Base-by-base conservation (phyloP, 2,329 filamentous ascomycete species). In the Dothistroma septosporum region DNA sequence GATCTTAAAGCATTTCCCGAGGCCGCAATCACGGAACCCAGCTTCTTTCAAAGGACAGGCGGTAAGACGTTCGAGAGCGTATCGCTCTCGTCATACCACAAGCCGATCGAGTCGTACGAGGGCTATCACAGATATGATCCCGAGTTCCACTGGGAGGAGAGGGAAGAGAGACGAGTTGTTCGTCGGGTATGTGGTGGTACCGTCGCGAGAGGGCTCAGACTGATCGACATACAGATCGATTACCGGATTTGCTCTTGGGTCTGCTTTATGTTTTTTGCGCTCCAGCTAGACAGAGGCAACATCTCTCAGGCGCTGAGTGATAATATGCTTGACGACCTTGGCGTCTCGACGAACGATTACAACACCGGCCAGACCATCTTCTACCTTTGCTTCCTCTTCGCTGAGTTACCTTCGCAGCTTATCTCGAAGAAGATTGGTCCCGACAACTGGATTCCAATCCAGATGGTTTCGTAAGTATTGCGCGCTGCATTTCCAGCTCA, bases 301-400 rank as follows among this genome's bases (percentile, higher is more conserved):
- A 32, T 84, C 83, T 1, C 86, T 50, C 85, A 88, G 62, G 85
- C 86, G 0, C 73, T 86, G 21, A 84, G 85, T 0, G 87, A 88
- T 69, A 83, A 85, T 66, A 78, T 89, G 67, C 76, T 89, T 11
- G 76, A 72, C 52, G 86, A 66, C 47, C 55, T 66, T 84, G 72
- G 83, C 28, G 58, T 82, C 54, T 78, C 72, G 0, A 79, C 76
- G n/a, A 77, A 82, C 70, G 80, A 84, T 61, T 84, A 83, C 66
- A 74, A 74, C 53, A 69, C 61, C 57, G 62, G 62, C 16, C 64
- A 78, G 54, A 77, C 76, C 0, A 78, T 89, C 8, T 95, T 95
- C 79, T 93, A 89, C 75, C 81, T 85, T 21, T 91, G 90, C 75
- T 96, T 96, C 77, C 91, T 96, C n/a, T 67, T 73, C 53, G 74